Base-by-base conservation (phyloP, 176 grass and related monocot species). In the Eragrostis nindensis region DNA sequence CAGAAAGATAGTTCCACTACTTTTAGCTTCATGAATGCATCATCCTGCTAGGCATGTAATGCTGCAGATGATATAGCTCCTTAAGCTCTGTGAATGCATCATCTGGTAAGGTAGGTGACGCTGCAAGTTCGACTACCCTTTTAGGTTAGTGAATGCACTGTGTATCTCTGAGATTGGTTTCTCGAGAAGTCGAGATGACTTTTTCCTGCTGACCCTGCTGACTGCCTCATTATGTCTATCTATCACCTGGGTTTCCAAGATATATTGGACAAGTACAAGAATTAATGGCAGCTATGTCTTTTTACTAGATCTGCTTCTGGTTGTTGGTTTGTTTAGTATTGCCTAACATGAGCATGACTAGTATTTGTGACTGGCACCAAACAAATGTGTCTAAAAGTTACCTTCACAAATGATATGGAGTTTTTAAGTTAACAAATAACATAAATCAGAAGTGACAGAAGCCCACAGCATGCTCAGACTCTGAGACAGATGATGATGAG, bases 91-190 rank as follows among this genome's bases (percentile, higher is more conserved):
- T 42, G 36, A 41, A 79, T 68, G 19, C 30, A 22, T 80, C 22
- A 57, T 43, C 45, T 66, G 17, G 52, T 8, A 57, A 10, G 24
- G 24, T 54, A 54, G 32, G 32, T 45, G 74, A 42, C 52, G 17
- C 36, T 30, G 22, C 36, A 75, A 83, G 27, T 25, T 73, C 45
- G n/a, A 53, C n/a, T 53, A 41, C 3, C 5, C 14, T 41, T 26
- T 79, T 55, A 29, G 36, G 15, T 56, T 52, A 70, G 65, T 68
- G 24, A 80, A 80, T 70, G 78, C 52, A 80, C 18, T 29, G 32
- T 70, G 65, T 57, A 9, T 21, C 8, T 26, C 4, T 57, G 5
- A 57, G 38, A 70, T 70, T 59, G 49, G 38, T 18, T 44, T 21
- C 66, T 59, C 0, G 16, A 80, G 36, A 66, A 21, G 32, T 59